These are phyloP conservation scores for Dictyostelium intermedium DNA, from an alignment of 78 protist species.

Conservation along the genomic window DNA sequence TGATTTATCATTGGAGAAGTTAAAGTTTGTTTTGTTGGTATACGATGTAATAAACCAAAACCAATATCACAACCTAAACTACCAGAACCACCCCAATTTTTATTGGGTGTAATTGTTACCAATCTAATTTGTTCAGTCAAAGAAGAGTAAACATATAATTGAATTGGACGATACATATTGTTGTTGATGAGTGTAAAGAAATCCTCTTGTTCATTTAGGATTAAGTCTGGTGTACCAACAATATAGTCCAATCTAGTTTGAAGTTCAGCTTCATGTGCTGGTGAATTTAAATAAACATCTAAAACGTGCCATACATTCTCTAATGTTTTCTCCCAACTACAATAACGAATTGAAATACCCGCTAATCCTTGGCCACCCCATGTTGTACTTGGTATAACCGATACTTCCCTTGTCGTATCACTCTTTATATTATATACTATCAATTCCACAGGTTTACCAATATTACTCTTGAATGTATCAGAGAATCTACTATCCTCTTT, in stretches of 20 bases:
- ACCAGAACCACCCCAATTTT: constrained; percentile 82
- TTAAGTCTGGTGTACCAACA: constrained; percentile 82
- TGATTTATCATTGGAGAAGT: constrained; percentile 52
- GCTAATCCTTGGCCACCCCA: constrained; percentile 94
- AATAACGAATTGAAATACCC: constrained; percentile 86
- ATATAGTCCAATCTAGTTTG: constrained; percentile 82
- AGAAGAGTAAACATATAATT: constrained; percentile 71
- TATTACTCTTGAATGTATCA: constrained; percentile 27
- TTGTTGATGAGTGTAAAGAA: constrained; percentile 69
- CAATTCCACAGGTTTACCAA: constrained; percentile 29
- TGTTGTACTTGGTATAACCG: constrained; percentile 53
- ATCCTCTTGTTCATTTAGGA: constrained; percentile 75
- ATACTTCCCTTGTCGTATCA: constrained; percentile 27
- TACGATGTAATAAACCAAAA: constrained; percentile 60
- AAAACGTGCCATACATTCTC: constrained; percentile 91
- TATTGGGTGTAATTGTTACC: constrained; percentile 75
- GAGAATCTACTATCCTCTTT: constrained; percentile 80
- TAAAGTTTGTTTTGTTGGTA: constrained; percentile 50
- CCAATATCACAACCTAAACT: constrained; percentile 81
- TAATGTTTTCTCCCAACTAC: constrained; percentile 67
- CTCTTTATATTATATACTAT: constrained; percentile 77
- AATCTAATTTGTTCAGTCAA: constrained; percentile 57
- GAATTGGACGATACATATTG: constrained; percentile 64
- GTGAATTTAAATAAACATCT: constrained; percentile 81
- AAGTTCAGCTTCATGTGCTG: constrained; percentile 86